Evolutionary conservation across 139 green algal genomes (phyloP), one percentile per base, ranked within the genome.

Genomic region (Picochlorum sp.): DNA sequence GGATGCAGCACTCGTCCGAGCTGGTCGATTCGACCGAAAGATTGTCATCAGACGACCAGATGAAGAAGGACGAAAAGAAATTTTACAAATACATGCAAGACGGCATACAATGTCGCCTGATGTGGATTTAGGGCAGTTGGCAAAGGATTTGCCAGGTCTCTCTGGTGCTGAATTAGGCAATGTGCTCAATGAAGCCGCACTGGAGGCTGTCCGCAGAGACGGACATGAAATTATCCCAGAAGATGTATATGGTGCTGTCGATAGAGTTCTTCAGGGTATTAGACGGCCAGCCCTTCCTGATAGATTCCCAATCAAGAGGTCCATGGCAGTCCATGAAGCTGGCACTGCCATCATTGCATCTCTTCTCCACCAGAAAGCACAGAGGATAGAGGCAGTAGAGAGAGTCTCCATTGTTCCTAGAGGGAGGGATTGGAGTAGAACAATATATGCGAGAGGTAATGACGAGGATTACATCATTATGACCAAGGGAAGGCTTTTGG

Each of bases 11-110:
- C 74, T 93, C 0, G 79, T 95, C 63, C 76, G 92, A 2, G 81
- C 94, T 0, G 94, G 94, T 3, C 82, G 94, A 44, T 99, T 99
- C 70, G 94, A 99, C 78, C 80, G 88, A 59, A 95, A 93, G 68
- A 83, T 95, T 60, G 55, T 69, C 52, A 88, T 96, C 61, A 67
- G 66, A 13, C 78, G 81, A 63, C 91, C 91, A 3, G 79, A 94
- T 70, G 83, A 82, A 21, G 56, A 79, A 51, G 84, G 75, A 4
- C 78, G 88, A 8, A 69, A 65, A 28, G 81, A 94, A 63, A 87
- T 97, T 60, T 80, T 97, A 21, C 24, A 57, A 28, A 78, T 80
- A 54, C 73, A 95, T 63, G 79, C 88, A 6, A 61, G 67, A n/a
- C 74, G 73, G 18, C 66, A 78, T 34, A 66, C 76, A 49, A 21